A percentile compares a stretch with the other conserved stretches of the same genome.
phyloP scores from a whole-genome alignment of 257 asterid species.

The Ophiorrhiza pumila region DNA sequence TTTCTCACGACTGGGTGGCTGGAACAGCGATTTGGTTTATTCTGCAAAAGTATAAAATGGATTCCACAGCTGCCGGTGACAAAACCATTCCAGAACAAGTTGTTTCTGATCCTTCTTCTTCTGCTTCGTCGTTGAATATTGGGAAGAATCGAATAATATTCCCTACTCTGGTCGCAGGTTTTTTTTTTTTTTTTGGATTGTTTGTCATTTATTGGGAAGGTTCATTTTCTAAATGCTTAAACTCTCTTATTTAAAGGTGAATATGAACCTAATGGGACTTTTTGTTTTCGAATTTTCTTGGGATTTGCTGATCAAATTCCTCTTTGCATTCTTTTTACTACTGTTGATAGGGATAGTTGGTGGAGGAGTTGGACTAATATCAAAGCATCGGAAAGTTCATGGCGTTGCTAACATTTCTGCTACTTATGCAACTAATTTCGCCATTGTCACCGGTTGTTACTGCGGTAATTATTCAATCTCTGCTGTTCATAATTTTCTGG shows the following conservation, averaged over 20 bases:
- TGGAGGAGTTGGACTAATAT: conserved; percentile 68
- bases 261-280: background rate
- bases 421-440: conserved; percentile 80
- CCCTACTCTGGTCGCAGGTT: conserved; percentile 87
- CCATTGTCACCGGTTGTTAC: conserved; percentile 78
- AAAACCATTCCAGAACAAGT: conserved; percentile 18
- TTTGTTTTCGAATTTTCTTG: background rate
- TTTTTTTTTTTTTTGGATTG: background rate
- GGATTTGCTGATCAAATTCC: background rate
- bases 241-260: background rate
- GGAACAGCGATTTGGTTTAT: too few relatives aligned
- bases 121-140: conserved; percentile 37
- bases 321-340: background rate
- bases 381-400: conserved; percentile 65
- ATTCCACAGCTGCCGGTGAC: conserved; percentile 33
- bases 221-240: background rate
- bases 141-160: conserved; percentile 65
- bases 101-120: conserved; percentile 17
- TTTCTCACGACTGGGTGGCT: too few relatives aligned
- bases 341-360: conserved; percentile 63
- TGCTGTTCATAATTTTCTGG: background rate
- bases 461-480: conserved; percentile 51
- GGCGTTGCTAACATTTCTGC: conserved; percentile 61
- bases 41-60: too few relatives aligned
- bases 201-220: background rate